phyloP scores from a whole-genome alignment of 257 asterid species.

The Penstemon eatonii region DNA sequence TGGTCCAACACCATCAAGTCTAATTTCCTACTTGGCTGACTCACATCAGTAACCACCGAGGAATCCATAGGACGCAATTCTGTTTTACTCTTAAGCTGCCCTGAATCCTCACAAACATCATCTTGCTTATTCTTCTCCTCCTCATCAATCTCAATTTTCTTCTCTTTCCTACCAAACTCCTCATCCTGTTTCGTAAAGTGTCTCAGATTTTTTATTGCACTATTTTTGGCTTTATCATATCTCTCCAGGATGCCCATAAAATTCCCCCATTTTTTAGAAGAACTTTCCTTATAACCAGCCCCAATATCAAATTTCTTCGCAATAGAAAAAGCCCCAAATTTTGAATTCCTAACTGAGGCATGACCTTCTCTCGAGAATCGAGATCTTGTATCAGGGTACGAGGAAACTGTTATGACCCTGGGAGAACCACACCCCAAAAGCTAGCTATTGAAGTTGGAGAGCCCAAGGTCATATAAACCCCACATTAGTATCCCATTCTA shows the following conservation, averaged over 20 bases:
- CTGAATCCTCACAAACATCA: slow-evolving; percentile 18
- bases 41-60: slow-evolving; percentile 37
- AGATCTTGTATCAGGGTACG: slow-evolving; percentile 44
- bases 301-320: slow-evolving; percentile 22
- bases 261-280: slow-evolving; percentile 39
- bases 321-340: slow-evolving; percentile 24
- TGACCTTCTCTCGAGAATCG: slow-evolving; percentile 47
- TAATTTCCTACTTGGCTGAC: slow-evolving; percentile 37
- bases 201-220: slow-evolving; percentile 36
- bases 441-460: too few species aligned
- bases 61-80: slow-evolving; percentile 42
- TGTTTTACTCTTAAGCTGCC: slow-evolving; percentile 26
- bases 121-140: slow-evolving; percentile 26
- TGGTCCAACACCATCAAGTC: slow-evolving; percentile 32
- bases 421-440: too few species aligned
- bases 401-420: too few species aligned
- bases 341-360: slow-evolving; percentile 53
- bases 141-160: slow-evolving; percentile 41
- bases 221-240: slow-evolving; percentile 13
- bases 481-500: too few species aligned
- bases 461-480: too few species aligned
- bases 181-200: slow-evolving; percentile 20
- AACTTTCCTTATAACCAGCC: slow-evolving; percentile 20
- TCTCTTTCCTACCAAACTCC: slow-evolving; percentile 20
- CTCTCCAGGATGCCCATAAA: neutral